Percentiles rank a stretch among this genome's conserved stretches.
Evolutionary conservation across 108 stramenopile species (phyloP).

Genomic region (Cafeteria roenbergensis): DNA sequence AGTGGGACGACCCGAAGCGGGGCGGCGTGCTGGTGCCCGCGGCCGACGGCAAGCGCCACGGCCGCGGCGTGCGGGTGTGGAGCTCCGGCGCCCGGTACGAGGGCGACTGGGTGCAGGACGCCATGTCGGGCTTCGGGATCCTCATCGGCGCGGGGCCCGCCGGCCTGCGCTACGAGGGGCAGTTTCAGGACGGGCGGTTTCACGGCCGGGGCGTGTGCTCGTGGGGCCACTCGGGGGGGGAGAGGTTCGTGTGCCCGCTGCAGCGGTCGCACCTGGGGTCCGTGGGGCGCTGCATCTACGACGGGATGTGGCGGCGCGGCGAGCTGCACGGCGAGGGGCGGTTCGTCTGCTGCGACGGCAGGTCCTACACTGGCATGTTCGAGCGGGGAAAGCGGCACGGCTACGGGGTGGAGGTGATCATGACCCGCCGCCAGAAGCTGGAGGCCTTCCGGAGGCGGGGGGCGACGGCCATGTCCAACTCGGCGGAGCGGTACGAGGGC

Average conservation of each 20-base stretch:
- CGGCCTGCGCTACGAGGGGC: conserved; percentile 3
- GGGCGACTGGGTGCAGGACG: conserved; percentile 12
- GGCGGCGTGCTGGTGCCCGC: conserved; percentile 1
- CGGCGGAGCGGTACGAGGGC: not conserved
- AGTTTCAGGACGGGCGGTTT: not conserved
- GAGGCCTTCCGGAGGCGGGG: not conserved
- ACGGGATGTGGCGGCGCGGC: not conserved
- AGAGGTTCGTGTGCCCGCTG: not conserved
- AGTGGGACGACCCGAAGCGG: not conserved
- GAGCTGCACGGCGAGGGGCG: not conserved
- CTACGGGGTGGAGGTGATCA: not conserved
- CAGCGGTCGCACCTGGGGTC: not conserved
- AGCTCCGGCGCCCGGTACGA: conserved; percentile 7
- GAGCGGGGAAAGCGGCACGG: not conserved
- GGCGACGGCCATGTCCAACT: not conserved
- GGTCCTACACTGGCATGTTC: not conserved
- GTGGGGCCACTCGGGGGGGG: not conserved
- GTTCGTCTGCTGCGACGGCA: not conserved
- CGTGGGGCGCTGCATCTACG: not conserved
- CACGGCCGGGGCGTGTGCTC: not conserved
- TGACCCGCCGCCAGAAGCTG: not conserved
- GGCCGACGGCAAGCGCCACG: conserved; percentile 14
- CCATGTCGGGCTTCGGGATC: conserved; percentile 8
- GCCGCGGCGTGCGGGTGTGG: conserved; percentile 11
- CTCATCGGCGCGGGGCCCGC: not conserved